Conservation (phyloP, 345 rosid genomes). For the Microthlaspi erraticum region DNA sequence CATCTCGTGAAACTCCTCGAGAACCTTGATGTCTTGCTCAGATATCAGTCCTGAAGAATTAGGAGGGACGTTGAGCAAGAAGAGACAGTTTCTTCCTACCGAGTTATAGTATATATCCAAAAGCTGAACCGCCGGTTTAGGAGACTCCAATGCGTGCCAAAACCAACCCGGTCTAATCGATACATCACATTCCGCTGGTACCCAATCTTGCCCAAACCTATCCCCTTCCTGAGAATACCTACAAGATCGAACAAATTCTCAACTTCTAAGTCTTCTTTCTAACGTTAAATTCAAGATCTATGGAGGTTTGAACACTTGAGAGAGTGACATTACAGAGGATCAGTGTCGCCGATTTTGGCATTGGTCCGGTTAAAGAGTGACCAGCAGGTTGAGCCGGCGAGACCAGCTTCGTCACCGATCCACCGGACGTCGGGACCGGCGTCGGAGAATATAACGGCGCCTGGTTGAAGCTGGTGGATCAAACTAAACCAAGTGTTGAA, state of each 20-base stretch:
- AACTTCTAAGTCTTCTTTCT: too few species aligned
- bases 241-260: constrained; percentile 6
- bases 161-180: constrained; percentile 94
- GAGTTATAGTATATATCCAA: constrained; percentile 82
- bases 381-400: constrained; percentile 79
- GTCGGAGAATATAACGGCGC: constrained; percentile 79
- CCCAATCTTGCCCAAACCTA: constrained; percentile 74
- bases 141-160: constrained; percentile 86
- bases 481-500: constrained; percentile 81
- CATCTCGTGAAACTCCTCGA: constrained; percentile 62
- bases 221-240: constrained; percentile 75
- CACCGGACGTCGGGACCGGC: constrained; percentile 85
- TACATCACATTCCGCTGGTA: constrained; percentile 92
- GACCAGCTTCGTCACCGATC: constrained; percentile 84
- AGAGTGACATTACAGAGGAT: constrained; percentile 60
- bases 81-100: constrained; percentile 74
- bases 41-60: constrained; percentile 87
- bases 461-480: constrained; percentile 78
- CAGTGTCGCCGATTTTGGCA: constrained; percentile 63
- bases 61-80: constrained; percentile 85
- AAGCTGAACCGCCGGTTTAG: constrained; percentile 72
- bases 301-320: not conserved
- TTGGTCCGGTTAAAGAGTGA: constrained; percentile 73
- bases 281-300: not conserved
- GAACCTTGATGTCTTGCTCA: constrained; percentile 67